These are phyloP conservation scores for Ambispora gerdemannii DNA, from an alignment of 192 early-diverging fungal species.

Conservation along the genomic window DNA sequence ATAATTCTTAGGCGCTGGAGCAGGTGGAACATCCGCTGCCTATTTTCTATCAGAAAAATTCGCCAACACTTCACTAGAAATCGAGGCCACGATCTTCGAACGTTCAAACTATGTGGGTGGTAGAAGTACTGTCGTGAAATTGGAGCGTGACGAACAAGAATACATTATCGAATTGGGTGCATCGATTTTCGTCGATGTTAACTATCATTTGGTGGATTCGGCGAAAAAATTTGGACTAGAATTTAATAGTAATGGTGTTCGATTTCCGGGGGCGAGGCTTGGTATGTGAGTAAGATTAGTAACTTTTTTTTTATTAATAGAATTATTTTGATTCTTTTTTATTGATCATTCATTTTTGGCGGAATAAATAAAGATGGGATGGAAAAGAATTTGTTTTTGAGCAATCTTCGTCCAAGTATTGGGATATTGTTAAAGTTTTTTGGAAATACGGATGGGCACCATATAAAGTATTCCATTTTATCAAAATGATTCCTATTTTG, in stretches of 20 bases:
- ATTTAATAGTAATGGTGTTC: conserved; percentile 35
- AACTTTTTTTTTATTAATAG: background rate
- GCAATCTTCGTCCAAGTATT: conserved; percentile 42
- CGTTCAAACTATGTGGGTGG: conserved; percentile 52
- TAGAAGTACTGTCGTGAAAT: conserved; percentile 36
- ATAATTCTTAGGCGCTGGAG: conserved; percentile 57
- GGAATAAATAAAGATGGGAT: conserved; percentile 44
- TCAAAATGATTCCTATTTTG: too few relatives aligned
- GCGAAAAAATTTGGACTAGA: conserved; percentile 49
- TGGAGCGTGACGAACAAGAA: conserved; percentile 32
- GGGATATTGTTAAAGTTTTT: conserved; percentile 41
- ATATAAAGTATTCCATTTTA: conserved; percentile 38
- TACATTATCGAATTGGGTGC: conserved; percentile 56
- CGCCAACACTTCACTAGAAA: conserved; percentile 18
- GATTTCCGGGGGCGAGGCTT: conserved; percentile 24
- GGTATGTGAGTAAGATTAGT: conserved; percentile 31
- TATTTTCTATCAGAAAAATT: conserved; percentile 41
- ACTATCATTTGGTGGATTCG: conserved; percentile 53
- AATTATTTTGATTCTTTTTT: conserved; percentile 14
- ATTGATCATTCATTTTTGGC: background rate
- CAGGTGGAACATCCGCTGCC: conserved; percentile 50
- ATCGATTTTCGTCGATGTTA: conserved; percentile 60
- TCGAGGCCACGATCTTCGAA: conserved; percentile 56
- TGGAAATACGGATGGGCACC: conserved; percentile 47
- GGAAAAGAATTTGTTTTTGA: conserved; percentile 52